A percentile compares a stretch with the other conserved stretches of the same genome.
Evolutionary conservation across 495 filamentous ascomycete genomes (phyloP).

Genomic region (Parathielavia hyrcaniae): DNA sequence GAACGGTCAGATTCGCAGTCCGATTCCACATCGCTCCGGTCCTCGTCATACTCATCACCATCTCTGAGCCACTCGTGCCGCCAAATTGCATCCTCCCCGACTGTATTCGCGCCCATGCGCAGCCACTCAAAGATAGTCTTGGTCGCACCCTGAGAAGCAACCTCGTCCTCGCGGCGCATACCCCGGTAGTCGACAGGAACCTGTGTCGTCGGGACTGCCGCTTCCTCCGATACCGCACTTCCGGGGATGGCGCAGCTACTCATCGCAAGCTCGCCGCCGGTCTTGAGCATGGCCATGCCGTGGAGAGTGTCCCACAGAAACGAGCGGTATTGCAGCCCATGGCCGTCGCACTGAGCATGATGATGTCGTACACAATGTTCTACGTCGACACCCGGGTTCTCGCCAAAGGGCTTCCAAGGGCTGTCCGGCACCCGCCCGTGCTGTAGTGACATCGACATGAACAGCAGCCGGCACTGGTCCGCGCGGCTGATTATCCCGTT

Average conservation of each 20-base stretch:
- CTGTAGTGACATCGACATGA: not conserved
- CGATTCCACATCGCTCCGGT: too few relatives aligned
- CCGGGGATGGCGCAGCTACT: too few relatives aligned
- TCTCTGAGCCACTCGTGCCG: constrained; percentile 22
- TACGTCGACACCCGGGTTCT: not conserved
- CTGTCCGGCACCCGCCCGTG: constrained; percentile 2
- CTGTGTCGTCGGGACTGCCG: not conserved
- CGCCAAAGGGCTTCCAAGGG: constrained; percentile 16
- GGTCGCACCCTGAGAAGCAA: constrained; percentile 12
- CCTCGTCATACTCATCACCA: not conserved
- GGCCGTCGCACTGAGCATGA: constrained; percentile 10
- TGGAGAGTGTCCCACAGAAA: constrained; percentile 10
- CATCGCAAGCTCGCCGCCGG: too few relatives aligned
- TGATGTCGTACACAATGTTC: constrained; percentile 4
- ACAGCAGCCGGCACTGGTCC: constrained; percentile 18
- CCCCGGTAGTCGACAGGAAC: constrained; percentile 4
- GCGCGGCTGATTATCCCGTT: constrained; percentile 4
- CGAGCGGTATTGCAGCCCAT: constrained; percentile 13
- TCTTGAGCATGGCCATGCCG: too few relatives aligned
- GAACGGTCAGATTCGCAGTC: too few relatives aligned
- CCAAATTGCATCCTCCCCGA: constrained; percentile 8
- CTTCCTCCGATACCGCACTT: not conserved
- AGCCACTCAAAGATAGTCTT: constrained; percentile 10
- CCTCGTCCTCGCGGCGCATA: constrained; percentile 6
- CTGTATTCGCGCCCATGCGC: not conserved